phyloP scores from a whole-genome alignment of 106 monocot genomes.

The Chionographis japonica region DNA sequence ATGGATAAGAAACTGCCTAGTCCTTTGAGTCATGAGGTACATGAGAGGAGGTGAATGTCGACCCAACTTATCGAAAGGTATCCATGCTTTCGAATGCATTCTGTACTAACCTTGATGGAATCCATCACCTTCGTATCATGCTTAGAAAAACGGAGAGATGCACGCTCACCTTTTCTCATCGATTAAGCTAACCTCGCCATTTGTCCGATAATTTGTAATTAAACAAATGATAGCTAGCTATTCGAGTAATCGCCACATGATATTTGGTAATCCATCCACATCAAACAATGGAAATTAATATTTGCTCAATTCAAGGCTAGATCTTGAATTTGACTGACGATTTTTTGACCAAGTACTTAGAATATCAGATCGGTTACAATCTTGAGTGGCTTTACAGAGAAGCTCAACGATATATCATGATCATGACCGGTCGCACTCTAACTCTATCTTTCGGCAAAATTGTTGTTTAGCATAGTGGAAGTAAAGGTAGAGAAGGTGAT shows the following conservation, averaged over 20 bases:
- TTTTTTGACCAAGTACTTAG: too few relatives aligned
- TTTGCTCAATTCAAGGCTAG: too few relatives aligned
- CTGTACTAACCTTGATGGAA: conserved; percentile 17
- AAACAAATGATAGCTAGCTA: background rate
- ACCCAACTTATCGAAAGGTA: conserved; percentile 17
- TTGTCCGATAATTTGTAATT: background rate
- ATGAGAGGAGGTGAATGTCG: conserved; percentile 5
- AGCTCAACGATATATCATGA: background rate
- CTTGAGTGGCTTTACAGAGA: too few relatives aligned
- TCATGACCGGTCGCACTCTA: background rate
- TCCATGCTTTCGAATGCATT: conserved; percentile 15
- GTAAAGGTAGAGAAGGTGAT: background rate
- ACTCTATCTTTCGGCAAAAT: background rate
- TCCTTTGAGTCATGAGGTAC: conserved; percentile 14
- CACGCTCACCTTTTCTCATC: background rate
- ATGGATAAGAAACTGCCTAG: background rate
- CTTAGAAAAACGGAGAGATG: background rate
- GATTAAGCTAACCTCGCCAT: background rate
- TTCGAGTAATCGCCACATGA: background rate
- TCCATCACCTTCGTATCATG: conserved; percentile 12
- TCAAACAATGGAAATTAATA: too few relatives aligned
- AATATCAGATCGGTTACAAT: too few relatives aligned
- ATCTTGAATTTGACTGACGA: too few relatives aligned
- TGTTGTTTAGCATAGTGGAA: background rate
- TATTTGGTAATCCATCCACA: too few relatives aligned